Evolutionary conservation across 768 basidiomycete genomes (phyloP), one percentile per base, ranked within the genome.

Genomic region (Pleurotus salmoneostramineus): DNA sequence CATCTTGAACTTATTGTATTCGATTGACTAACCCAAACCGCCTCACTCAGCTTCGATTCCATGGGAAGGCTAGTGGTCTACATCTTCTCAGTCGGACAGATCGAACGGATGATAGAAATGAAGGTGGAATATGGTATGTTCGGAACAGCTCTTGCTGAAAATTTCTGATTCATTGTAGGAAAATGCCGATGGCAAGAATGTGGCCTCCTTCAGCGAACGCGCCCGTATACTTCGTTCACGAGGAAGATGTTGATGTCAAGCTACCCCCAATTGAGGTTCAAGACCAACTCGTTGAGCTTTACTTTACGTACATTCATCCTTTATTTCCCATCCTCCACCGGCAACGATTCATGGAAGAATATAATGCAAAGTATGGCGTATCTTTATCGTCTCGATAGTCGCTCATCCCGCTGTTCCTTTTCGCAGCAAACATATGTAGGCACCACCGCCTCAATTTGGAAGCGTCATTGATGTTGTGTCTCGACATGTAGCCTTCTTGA

Each of bases 281-380:
- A 68, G 83, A 89, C 57, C 80, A 78, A 40, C 77, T 95, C 3
- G 68, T 95, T 50, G 79, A 83, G 34, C 73, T 93, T 6, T 95
- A 91, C 69, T 94, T 94, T 71, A 83, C 82, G 8, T 89, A 92
- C 64, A 85, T 89, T 33, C 93, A 95, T 63, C 92, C 93, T 5
- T 77, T 85, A 54, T 89, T 91, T 64, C 94, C 93, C 5, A 77
- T 95, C 47, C 71, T 94, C n/a, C 83, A 91, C 69, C 89, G 87
- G 70, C 72, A 70, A 10, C 79, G 82, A 17, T 93, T 94, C 69
- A 67, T 89, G 62, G 69, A 79, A 14, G 85, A 89, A 61, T 93
- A 83, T 65, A 72, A 76, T 40, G 70, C 73, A 12, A 79, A 79
- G 85, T 84, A 62, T 63, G 72, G 35, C 54, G 27, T 62, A 58